These are phyloP conservation scores for Tetramitus jugosus DNA, from an alignment of 208 protist species.

Conservation along the genomic window DNA sequence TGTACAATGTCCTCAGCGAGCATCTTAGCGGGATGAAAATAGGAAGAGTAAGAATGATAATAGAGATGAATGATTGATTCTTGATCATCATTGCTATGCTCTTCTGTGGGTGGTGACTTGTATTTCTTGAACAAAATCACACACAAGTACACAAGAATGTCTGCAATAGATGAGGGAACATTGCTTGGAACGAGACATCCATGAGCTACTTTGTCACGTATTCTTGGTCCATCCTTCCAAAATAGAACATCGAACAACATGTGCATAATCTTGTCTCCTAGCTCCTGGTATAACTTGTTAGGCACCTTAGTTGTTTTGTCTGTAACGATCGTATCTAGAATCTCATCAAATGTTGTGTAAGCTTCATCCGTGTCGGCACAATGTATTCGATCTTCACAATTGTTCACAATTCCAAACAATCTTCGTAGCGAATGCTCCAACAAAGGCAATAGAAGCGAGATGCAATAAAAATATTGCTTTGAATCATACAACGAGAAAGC, in stretches of 20 bases:
- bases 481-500: neutral
- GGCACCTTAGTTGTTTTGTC: neutral
- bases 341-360: conserved; percentile 22
- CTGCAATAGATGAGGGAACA: neutral
- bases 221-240: conserved; percentile 13
- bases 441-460: neutral
- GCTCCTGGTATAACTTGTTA: neutral
- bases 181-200: neutral
- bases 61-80: no score
- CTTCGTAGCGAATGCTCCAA: conserved; percentile 5
- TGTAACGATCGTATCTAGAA: neutral
- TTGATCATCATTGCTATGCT: no score
- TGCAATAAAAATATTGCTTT: neutral
- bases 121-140: neutral
- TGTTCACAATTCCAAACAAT: neutral
- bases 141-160: neutral
- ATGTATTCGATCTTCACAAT: neutral
- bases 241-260: conserved; percentile 10
- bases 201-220: conserved; percentile 15
- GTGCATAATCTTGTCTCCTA: neutral
- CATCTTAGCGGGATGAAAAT: no score
- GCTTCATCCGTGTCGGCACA: neutral
- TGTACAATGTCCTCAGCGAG: no score
- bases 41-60: no score
- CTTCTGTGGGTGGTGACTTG: no score